Percentiles rank a stretch among this genome's conserved stretches.
phyloP scores from a whole-genome alignment of 139 green algal genomes.

The Edaphochlamys debaryana region DNA sequence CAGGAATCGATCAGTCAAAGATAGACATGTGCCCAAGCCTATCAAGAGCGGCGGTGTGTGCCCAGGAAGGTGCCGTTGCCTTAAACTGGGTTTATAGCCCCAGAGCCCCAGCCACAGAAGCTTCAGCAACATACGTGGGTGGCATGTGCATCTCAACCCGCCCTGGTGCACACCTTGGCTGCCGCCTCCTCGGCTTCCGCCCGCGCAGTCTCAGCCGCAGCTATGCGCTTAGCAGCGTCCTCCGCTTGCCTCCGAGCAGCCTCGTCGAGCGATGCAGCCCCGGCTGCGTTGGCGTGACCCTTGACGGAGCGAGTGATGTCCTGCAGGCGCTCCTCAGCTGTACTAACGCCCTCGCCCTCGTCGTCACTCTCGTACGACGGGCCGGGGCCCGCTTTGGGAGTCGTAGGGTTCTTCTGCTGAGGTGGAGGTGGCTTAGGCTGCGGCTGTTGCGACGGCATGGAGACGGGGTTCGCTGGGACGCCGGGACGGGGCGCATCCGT shows the following conservation, averaged over 20 bases:
- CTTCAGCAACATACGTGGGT: too few relatives aligned
- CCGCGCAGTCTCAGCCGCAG: background rate
- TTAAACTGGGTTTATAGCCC: too few relatives aligned
- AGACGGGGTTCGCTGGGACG: slow-evolving; percentile 13
- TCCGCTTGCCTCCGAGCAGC: slow-evolving; percentile 6
- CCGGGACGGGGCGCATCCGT: background rate
- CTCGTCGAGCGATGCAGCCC: background rate
- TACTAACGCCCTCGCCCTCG: background rate
- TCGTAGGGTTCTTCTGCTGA: background rate
- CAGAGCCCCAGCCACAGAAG: too few relatives aligned
- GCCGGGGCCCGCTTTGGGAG: background rate
- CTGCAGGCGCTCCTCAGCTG: slow-evolving; percentile 15
- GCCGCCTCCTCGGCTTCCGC: background rate
- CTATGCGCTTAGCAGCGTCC: slow-evolving; percentile 12
- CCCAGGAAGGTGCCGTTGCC: too few relatives aligned
- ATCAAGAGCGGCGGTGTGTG: too few relatives aligned
- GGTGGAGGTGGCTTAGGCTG: background rate
- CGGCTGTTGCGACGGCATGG: background rate
- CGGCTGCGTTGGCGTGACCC: slow-evolving; percentile 15
- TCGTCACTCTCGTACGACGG: slow-evolving; percentile 31
- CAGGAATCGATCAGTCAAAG: too few relatives aligned
- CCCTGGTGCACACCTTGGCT: too few relatives aligned
- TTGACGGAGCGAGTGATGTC: slow-evolving; percentile 29
- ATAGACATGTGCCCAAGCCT: too few relatives aligned
- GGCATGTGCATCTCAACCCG: too few relatives aligned